Conservation (phyloP, 2,329 filamentous ascomycete genomes). For the Phyllosticta paracitricarpa region DNA sequence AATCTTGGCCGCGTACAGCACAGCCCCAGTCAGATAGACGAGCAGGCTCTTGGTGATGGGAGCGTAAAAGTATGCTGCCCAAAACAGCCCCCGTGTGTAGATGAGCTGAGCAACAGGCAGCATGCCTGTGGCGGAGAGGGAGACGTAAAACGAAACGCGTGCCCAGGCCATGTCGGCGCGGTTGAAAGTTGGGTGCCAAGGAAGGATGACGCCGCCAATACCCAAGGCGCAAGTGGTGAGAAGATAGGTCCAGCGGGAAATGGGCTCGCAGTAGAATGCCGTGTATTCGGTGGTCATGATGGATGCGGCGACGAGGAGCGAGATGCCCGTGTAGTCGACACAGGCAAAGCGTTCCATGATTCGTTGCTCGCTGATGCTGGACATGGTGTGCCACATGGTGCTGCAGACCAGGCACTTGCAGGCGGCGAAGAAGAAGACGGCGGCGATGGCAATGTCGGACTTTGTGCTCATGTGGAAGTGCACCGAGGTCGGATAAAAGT, state of each 20-base stretch:
- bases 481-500: conserved; percentile 82
- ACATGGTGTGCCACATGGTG: conserved; percentile 98
- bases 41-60: conserved; percentile 74
- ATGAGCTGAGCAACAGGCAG: conserved; percentile 78
- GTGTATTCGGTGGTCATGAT: conserved; percentile 99
- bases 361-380: conserved; percentile 80
- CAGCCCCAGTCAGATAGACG: conserved; percentile 77
- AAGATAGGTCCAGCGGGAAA: conserved; percentile 82
- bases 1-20: conserved; percentile 82
- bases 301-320: conserved; percentile 82
- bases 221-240: conserved; percentile 69
- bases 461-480: conserved; percentile 84
- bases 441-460: conserved; percentile 80
- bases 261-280: conserved; percentile 93
- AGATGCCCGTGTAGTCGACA: conserved; percentile 97
- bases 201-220: conserved; percentile 77
- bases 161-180: conserved; percentile 84
- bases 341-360: conserved; percentile 93
- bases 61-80: conserved; percentile 83
- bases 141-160: conserved; percentile 83
- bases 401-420: conserved; percentile 92
- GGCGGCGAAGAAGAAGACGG: conserved; percentile 91
- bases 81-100: conserved; percentile 63
- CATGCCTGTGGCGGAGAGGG: conserved; percentile 79
- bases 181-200: conserved; percentile 96